Evolutionary conservation across 176 grass and related monocot genomes (phyloP), one percentile per base, ranked within the genome.

Genomic region (Coix lacrymajobi): DNA sequence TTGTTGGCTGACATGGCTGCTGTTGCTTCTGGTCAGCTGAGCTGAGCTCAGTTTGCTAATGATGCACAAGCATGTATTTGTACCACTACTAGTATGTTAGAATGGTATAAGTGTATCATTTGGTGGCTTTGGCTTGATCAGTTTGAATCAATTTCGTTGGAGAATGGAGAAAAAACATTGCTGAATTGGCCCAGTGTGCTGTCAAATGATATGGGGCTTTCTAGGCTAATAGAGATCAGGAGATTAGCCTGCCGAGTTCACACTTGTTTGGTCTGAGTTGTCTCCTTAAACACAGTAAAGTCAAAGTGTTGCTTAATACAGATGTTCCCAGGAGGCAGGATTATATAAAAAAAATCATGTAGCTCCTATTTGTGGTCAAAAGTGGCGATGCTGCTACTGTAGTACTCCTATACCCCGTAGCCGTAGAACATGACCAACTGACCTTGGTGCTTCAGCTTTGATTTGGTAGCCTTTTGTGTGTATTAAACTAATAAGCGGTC

Each of bases 1-100:
- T 96, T 83, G 93, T 96, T 77, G 97, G 93, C 51, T 92, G 83
- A 94, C 11, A 20, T 30, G 25, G 40, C 39, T 29, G 39, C 25
- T 46, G 39, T 16, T 41, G 20, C 40, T 52, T 46, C 4, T 80
- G 44, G 7, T 15, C 19, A 37, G 64, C 32, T 76, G 49, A 20
- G 9, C 7, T 28, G 72, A 56, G 11, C 32, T 73, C 62, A 5
- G 56, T n/a, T 54, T 65, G 67, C 16, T 77, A 52, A 63, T 30
- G 39, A 19, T 62, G 82, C 64, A 56, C 64, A 48, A 52, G 33
- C 67, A 51, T 70, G 78, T 86, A 79, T 72, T 72, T 87, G 82
- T 85, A 80, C 41, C 43, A 31, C 79, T 85, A 76, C 37, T 85
- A 84, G 86, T 85, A 85, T 89, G 66, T 22, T 87, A 89, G 85